Conservation (phyloP, 345 rosid genomes). For the thale cress (Arabidopsis thaliana) region TAIR10.1 NC_003070.9:5336501-5337000, state of each 20-base stretch:
- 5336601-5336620: constrained; percentile 4
- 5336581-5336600: constrained; percentile 51
- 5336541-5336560: constrained; percentile 69
- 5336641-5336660: not conserved
- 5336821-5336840: constrained; percentile 82
- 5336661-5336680: constrained; percentile 57
- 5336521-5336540: constrained; percentile 78
- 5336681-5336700: constrained; percentile 64
- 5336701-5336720: constrained; percentile 56
- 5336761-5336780: not conserved
- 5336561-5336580: constrained; percentile 78
- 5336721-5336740: constrained; percentile 51
- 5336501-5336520: constrained; percentile 79
- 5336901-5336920: constrained; percentile 10
- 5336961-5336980: not conserved
- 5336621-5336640: constrained; percentile 1
- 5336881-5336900: constrained; percentile 60
- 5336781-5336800: not conserved
- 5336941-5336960: not conserved
- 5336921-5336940: constrained; percentile 4
- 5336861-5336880: constrained; percentile 77
- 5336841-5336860: constrained; percentile 76
- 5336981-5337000: constrained; percentile 77
- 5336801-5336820: constrained; percentile 74
- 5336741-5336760: not conserved